Base-by-base conservation (phyloP, 2,329 filamentous ascomycete genomes). In the Fusarium sororula region DNA sequence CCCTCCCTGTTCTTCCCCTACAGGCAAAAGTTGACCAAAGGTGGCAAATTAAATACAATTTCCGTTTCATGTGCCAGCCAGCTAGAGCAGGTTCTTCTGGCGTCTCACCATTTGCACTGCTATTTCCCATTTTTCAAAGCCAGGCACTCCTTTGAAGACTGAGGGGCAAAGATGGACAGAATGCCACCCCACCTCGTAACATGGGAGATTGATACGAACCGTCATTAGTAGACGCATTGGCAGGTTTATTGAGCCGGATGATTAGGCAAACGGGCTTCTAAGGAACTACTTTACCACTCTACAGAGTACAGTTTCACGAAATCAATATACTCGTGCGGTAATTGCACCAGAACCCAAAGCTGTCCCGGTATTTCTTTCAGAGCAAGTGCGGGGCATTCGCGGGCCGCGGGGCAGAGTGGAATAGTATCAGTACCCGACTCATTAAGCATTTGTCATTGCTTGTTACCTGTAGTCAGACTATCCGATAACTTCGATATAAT, bases 391-490 rank as follows among this genome's bases (percentile, higher is more conserved):
- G 77, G 78, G 79, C 73, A 63, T 70, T 53, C 51, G 20, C 35
- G 51, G 51, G 51, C 35, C 59, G 68, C 57, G 68, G 68, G 66
- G 63, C 63, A 76, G 66, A 62, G 75, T 67, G 72, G 67, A 48
- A 72, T 44, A n/a, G 42, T 53, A 37, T 51, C 66, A 54, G 57
- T 59, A 47, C 51, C 65, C 13, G 50, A 68, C 72, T 66, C 66
- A 65, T 65, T 59, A 45, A 71, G 58, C 68, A 78, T 78, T 78
- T 78, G 76, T 78, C 73, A 78, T 78, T 76, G 60, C 35, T 41
- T 28, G 37, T 30, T 50, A 53, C 32, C 13, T 53, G n/a, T 37
- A 45, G 14, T 35, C 14, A 35, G 59, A 38, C 47, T 39, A 47
- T 38, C 45, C 35, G 22, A 30, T 20, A 32, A 37, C 32, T 24